Evolutionary conservation across 192 early-diverging fungal genomes (phyloP).

Genomic region (Diversispora epigaea): DNA sequence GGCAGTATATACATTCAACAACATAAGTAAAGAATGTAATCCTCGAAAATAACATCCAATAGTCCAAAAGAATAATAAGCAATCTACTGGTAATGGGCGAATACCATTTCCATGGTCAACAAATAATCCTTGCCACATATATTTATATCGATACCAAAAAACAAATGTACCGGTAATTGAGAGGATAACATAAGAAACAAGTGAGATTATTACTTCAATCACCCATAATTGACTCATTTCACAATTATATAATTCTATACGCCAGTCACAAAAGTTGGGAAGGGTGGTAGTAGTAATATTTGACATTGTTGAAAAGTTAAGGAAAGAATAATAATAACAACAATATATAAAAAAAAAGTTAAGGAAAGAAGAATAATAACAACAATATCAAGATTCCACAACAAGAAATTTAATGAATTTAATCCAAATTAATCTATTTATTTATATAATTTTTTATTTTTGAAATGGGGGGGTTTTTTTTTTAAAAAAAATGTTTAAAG

Average conservation of each 20-base stretch:
- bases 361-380: too few relatives aligned
- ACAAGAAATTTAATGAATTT: too few relatives aligned
- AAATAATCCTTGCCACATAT: conserved; percentile 32
- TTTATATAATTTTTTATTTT: too few relatives aligned
- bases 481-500: too few relatives aligned
- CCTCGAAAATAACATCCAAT: conserved; percentile 2
- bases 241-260: conserved; percentile 27
- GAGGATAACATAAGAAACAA: not conserved
- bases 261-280: conserved; percentile 26
- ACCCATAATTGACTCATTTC: not conserved
- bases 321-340: too few relatives aligned
- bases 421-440: too few relatives aligned
- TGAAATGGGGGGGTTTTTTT: too few relatives aligned
- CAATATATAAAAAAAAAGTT: too few relatives aligned
- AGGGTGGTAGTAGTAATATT: not conserved
- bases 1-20: not conserved
- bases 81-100: conserved; percentile 29
- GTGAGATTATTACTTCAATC: not conserved
- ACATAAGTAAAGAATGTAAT: conserved; percentile 8
- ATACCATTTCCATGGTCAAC: conserved; percentile 18
- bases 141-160: conserved; percentile 12
- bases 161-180: not conserved
- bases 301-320: not conserved
- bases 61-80: conserved; percentile 24
- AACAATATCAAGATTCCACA: too few relatives aligned